These are phyloP conservation scores for Lactarius tabidus DNA, from an alignment of 768 basidiomycete genomes.

Conservation along the genomic window DNA sequence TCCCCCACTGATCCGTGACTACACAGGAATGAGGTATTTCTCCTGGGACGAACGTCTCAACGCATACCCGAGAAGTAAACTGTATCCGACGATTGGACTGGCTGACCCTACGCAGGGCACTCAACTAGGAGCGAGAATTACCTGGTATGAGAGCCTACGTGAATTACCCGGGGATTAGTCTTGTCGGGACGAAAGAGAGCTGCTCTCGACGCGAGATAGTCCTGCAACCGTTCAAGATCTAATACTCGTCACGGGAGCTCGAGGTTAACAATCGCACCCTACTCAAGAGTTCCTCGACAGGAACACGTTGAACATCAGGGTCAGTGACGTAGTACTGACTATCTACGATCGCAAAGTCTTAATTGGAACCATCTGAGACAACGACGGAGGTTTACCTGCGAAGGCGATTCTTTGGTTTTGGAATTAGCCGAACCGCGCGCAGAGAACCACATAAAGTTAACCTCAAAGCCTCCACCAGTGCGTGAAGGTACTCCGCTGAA, in stretches of 20 bases:
- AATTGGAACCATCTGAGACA: background rate
- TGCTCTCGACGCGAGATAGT: slow-evolving; percentile 79
- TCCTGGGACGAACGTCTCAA: background rate
- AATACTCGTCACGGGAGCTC: background rate
- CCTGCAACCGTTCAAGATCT: slow-evolving; percentile 40
- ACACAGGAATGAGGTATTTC: background rate
- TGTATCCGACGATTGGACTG: slow-evolving; percentile 83
- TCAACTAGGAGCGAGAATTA: background rate
- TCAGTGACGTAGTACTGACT: slow-evolving; percentile 91
- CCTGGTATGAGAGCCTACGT: slow-evolving; percentile 32
- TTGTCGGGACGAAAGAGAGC: slow-evolving; percentile 68
- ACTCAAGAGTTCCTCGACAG: slow-evolving; percentile 79
- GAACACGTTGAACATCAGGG: slow-evolving; percentile 72
- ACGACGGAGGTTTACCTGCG: slow-evolving; percentile 49
- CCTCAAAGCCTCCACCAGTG: slow-evolving; percentile 82
- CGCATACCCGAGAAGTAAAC: slow-evolving; percentile 82
- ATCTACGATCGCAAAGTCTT: slow-evolving; percentile 42
- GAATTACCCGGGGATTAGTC: slow-evolving; percentile 60
- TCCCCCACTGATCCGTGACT: slow-evolving; percentile 86
- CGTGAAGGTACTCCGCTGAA: slow-evolving; percentile 83
- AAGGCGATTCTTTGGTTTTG: slow-evolving; percentile 45
- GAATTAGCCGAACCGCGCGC: background rate
- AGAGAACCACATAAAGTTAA: slow-evolving; percentile 32
- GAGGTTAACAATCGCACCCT: slow-evolving; percentile 48
- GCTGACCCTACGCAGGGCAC: slow-evolving; percentile 57